These are phyloP conservation scores for Triglochin maritima DNA, from an alignment of 106 monocot genomes.

Conservation along the genomic window DNA sequence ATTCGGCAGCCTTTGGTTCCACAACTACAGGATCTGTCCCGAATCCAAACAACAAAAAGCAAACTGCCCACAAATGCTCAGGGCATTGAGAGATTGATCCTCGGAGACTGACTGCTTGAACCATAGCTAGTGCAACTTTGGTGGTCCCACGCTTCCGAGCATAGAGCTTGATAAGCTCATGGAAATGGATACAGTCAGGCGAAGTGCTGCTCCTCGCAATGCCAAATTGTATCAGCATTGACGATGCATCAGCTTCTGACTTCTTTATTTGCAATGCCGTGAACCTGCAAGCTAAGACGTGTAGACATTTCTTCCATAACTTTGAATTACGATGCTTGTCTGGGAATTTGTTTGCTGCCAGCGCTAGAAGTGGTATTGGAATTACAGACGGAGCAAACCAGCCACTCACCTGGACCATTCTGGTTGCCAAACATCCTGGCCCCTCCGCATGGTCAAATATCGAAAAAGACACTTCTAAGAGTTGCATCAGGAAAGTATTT, in stretches of 20 bases:
- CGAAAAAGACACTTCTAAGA: conserved; percentile 46
- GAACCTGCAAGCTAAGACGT: conserved; percentile 6
- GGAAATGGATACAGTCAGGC: conserved; percentile 29
- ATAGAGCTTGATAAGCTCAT: conserved; percentile 46
- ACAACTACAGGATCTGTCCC: conserved; percentile 17
- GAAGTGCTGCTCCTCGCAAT: conserved; percentile 25
- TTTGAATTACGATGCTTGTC: neutral
- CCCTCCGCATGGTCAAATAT: conserved; percentile 21
- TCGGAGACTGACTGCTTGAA: conserved; percentile 31
- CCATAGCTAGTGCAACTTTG: conserved; percentile 10
- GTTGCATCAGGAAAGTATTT: conserved; percentile 49
- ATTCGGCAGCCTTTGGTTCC: conserved; percentile 14
- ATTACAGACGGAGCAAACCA: conserved; percentile 62
- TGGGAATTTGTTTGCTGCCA: conserved; percentile 10
- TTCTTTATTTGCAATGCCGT: neutral
- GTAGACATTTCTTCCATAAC: conserved; percentile 15
- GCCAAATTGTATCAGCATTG: conserved; percentile 26
- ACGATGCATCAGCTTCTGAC: conserved; percentile 17
- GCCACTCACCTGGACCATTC: conserved; percentile 36
- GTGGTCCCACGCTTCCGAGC: conserved; percentile 23
- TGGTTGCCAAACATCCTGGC: conserved; percentile 16
- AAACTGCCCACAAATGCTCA: conserved; percentile 69
- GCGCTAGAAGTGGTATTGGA: conserved; percentile 29
- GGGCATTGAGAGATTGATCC: conserved; percentile 22
- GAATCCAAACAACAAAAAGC: conserved; percentile 59